A percentile compares a stretch with the other conserved stretches of the same genome.
These are phyloP conservation scores for Jacaranda copaia DNA, from an alignment of 257 asterid genomes.

Conservation along the genomic window DNA sequence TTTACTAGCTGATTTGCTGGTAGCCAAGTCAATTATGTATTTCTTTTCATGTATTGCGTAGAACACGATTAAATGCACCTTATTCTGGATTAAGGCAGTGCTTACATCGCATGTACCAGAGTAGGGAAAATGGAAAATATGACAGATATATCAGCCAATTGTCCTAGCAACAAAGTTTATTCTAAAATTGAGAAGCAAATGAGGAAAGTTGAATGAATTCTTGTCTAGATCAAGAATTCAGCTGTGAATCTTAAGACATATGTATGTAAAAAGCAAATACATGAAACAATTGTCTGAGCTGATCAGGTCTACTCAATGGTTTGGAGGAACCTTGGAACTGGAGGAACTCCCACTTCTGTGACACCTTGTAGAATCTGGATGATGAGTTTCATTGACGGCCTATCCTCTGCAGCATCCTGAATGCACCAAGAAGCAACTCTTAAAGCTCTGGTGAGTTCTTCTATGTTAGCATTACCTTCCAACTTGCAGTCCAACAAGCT, in stretches of 20 bases:
- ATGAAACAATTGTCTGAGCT: not conserved
- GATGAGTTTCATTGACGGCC: not conserved
- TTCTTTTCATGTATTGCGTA: not conserved
- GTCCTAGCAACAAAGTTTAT: not conserved
- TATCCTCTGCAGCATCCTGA: slow-evolving; percentile 6
- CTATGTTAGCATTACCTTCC: not conserved
- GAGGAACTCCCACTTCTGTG: not conserved
- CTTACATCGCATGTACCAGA: not conserved
- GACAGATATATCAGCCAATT: not conserved
- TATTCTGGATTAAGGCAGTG: not conserved
- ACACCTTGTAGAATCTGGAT: slow-evolving; percentile 1
- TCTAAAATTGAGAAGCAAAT: not conserved
- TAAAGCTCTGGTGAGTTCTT: slow-evolving; percentile 12
- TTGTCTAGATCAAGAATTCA: not conserved
- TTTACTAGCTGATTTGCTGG: not conserved
- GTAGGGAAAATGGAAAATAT: not conserved
- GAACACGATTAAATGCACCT: not conserved
- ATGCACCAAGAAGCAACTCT: slow-evolving; percentile 13
- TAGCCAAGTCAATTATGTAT: not conserved
- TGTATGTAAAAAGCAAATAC: not conserved
- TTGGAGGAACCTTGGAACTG: slow-evolving; percentile 10
- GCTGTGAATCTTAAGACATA: not conserved
- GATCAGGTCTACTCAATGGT: not conserved
- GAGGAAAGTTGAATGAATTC: not conserved
- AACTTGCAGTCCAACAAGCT: not conserved